These are phyloP conservation scores for Heliamphora pulchella DNA, from an alignment of 179 eudicot genomes.

Conservation along the genomic window DNA sequence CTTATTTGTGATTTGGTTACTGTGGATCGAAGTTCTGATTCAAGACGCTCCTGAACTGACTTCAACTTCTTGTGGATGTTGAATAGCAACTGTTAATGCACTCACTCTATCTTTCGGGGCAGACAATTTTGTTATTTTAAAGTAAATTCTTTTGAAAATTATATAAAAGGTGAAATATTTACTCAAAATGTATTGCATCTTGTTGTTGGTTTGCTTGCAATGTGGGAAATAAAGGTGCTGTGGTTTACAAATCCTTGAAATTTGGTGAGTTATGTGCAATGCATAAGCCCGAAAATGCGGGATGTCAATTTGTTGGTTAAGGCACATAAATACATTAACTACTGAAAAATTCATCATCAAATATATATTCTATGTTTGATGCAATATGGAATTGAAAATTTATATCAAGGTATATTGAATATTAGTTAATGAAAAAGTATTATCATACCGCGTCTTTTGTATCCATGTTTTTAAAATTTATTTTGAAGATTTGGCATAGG, in stretches of 20 bases:
- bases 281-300: neutral
- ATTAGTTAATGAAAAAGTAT: too few relatives aligned
- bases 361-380: too few relatives aligned
- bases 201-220: neutral
- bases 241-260: neutral
- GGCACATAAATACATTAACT: neutral
- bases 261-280: neutral
- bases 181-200: neutral
- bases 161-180: neutral
- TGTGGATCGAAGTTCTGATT: conserved; percentile 13
- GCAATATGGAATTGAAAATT: too few relatives aligned
- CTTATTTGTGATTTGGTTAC: conserved; percentile 21
- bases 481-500: neutral
- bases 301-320: neutral
- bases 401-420: too few relatives aligned
- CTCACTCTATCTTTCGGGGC: neutral
- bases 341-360: neutral
- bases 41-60: neutral
- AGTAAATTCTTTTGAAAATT: neutral
- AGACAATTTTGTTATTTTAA: neutral
- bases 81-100: neutral
- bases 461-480: neutral
- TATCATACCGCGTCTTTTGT: neutral
- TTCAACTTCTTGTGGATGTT: neutral
- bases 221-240: neutral